Conservation (phyloP, 331 rosid genomes). For the Stylosanthes scabra region DNA sequence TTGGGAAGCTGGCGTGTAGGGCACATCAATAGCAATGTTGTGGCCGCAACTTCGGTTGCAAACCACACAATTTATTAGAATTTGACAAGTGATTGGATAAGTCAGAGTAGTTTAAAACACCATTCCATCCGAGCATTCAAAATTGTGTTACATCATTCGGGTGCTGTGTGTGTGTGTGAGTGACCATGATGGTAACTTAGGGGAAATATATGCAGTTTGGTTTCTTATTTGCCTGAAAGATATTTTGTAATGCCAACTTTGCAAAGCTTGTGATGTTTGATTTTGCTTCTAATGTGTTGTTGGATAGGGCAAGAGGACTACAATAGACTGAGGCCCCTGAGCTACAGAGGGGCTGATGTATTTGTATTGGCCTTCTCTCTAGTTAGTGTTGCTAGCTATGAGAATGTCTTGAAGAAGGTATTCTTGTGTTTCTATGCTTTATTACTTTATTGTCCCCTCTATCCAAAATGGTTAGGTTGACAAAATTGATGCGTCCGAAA, state of each 20-base stretch:
- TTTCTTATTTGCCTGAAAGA: constrained; percentile 7
- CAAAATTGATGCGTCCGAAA: too few relatives aligned
- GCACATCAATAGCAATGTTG: too few relatives aligned
- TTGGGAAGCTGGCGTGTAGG: too few relatives aligned
- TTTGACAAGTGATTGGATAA: neutral
- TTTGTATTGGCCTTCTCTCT: constrained; percentile 85
- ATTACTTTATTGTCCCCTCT: neutral
- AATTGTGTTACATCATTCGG: neutral
- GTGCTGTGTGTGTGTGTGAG: neutral
- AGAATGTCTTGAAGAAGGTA: constrained; percentile 85
- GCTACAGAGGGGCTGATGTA: constrained; percentile 93
- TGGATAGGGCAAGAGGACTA: constrained; percentile 89
- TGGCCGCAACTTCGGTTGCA: too few relatives aligned
- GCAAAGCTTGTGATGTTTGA: constrained; percentile 26
- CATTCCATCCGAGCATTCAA: neutral
- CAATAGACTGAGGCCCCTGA: constrained; percentile 85
- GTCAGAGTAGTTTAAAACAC: neutral
- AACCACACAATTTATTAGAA: neutral
- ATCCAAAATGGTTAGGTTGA: too few relatives aligned
- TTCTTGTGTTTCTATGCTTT: neutral
- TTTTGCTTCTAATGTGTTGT: constrained; percentile 15
- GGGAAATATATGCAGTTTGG: neutral
- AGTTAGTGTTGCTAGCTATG: constrained; percentile 88
- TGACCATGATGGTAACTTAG: neutral
- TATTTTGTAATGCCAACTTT: constrained; percentile 21